Evolutionary conservation across 306 rosid species (phyloP), one percentile per base, ranked within the genome.

Genomic region (Sechiopsis laciniata): DNA sequence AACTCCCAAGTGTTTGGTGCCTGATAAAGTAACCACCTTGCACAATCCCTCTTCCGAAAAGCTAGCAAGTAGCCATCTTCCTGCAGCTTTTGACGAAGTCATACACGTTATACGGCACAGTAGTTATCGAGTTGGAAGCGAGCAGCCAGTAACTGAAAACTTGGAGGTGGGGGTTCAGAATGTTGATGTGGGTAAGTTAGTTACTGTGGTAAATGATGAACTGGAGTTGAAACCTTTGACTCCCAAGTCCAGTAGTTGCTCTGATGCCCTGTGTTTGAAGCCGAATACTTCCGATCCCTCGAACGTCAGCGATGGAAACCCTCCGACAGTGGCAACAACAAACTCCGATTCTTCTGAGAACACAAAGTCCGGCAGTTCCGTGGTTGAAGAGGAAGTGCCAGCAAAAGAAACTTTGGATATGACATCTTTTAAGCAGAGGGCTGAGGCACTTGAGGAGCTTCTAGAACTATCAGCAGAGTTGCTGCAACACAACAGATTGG

Each of bases 31-130:
- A 68, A 22, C 73, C 40, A 48, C 40, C 22, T 48, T 48, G 69
- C 88, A 79, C 74, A 90, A 72, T 80, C 61, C 78, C 76, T 59
- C 82, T 54, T 63, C 70, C 54, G 97, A 94, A 76, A 89, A 83
- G 77, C 77, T 83, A 35, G 80, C 81, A 51, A 75, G 85, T 22
- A 80, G 87, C 40, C 93, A 87, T 78, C 90, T 95, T 75, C 88
- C 96, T 74, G 82, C 96, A 10, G 97, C 89, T 54, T 91, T 95
- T 85, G 99, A 91, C 61, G 99, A 91, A 40, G 79, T 95, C 53
- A 95, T 95, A 83, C 96, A 95, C 82, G 99, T 95, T 17, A 91
- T 95, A 72, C 88, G 99, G 71, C 99, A 91, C 61, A 95, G 99
- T 79, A 95, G 97, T 86, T 95, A 85, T 75, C 96, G 99, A 0